Evolutionary conservation across 352 stramenopile species (phyloP), one percentile per base, ranked within the genome.

Genomic region (Phytophthora fragariaefolia): DNA sequence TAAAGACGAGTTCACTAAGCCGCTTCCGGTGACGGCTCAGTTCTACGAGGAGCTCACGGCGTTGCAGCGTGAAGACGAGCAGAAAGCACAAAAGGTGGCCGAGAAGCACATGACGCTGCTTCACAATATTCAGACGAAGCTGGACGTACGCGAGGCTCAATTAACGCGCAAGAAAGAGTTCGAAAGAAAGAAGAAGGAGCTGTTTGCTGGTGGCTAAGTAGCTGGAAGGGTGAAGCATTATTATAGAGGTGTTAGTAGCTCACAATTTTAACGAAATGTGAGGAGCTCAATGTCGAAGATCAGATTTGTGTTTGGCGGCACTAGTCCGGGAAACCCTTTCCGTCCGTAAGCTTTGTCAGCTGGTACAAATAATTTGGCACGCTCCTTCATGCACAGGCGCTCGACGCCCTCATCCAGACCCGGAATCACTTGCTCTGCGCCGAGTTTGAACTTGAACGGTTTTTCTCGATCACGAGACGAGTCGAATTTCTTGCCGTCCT

Each of bases 201-300:
- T 89, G 10, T 79, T 90, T 34, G 48, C 63, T 6, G 24, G 53
- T 27, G 27, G 22, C 15, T 48, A 67, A 49, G 5, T 36, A 51
- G n/a, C n/a, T 36, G 30, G 30, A 36, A 36, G 30, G 12, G 12
- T n/a, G n/a, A 5, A 32, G 28, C 9, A 15, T 42, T 18, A 15
- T 42, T 17, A 17, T 18, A 4, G 3, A 42, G 6, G 30, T 9
- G 2, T 36, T 36, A 2, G 9, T 9, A 36, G 30, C 8, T 7
- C 15, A 27, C n/a, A 6, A 26, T 59, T 40, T 58, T 71, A 92
- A 66, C 86, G 83, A 60, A 95, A 95, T 53, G 89, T 89, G 26
- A 98, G 68, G 17, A 98, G 70, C 62, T 98, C 93, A 12, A 98
- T 83, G 66, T 98, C 94, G 65, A 98, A 98, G 23, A 95, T 86